Base-by-base conservation (phyloP, 768 basidiomycete species). In the Kwoniella pini region DNA sequence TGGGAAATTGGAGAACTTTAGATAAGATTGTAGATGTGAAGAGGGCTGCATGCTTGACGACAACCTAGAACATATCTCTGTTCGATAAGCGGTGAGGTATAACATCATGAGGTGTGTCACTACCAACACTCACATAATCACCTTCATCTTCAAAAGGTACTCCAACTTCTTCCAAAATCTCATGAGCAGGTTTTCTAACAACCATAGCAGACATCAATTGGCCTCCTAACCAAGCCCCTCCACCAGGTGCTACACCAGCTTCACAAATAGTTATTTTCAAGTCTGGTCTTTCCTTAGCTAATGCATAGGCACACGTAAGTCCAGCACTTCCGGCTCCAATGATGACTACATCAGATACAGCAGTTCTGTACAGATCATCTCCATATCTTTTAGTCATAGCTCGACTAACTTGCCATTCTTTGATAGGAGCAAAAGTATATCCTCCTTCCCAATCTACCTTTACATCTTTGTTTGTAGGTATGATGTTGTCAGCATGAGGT, bases 341-440 rank as follows among this genome's bases (percentile, higher is more conserved):
- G 40, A 42, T 42, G 6, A 42, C 40, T 19, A 42, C 40, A 42
- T 42, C 40, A 6, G 40, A 42, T 9, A 42, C 19, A 17, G 40
- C 40, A 6, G 40, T 42, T 42, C 40, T 7, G 19, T 42, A 42
- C n/a, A 42, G 19, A 42, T 42, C 40, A 42, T 42, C 40, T 5
- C 40, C 40, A 19, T 42, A 42, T 42, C 40, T 10, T 19, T 42
- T 42, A 6, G 40, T 42, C 40, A 42, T 42, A 13, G 40, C 40
- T 42, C 40, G 11, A 42, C 40, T 42, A 19, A 42, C 40, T 42
- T 42, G 40, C 40, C 40, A 42, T 42, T 42, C 40, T 42, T 42
- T 42, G 11, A 42, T 42, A 5, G 40, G 40, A 5, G 40, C 40
- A 19, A 42, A 42, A 13, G 40, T 42, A 19, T 42, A 42, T 42